phyloP scores from a whole-genome alignment of 83 land plant genomes.

The Picea abies region DNA sequence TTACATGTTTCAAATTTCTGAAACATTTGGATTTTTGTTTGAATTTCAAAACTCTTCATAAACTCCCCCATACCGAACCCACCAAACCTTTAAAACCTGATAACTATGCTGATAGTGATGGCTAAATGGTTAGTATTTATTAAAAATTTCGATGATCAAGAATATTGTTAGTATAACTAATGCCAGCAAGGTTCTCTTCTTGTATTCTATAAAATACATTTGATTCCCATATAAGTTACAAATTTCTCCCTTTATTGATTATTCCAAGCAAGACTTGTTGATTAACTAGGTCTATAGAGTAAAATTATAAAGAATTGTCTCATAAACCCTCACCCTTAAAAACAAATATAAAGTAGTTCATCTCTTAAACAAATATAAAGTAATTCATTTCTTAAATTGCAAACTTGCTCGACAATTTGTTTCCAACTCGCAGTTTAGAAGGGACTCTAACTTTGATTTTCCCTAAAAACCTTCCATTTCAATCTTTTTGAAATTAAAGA shows the following conservation, averaged over 20 bases:
- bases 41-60: no score
- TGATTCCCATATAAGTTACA: not conserved
- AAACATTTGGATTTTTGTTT: no score
- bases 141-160: no score
- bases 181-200: not conserved
- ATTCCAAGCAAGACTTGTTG: not conserved
- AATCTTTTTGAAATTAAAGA: not conserved
- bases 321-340: not conserved
- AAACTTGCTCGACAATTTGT: not conserved
- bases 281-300: not conserved
- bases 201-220: not conserved
- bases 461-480: not conserved
- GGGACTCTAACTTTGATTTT: not conserved
- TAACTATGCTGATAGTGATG: no score
- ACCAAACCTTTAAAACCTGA: no score
- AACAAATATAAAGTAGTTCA: no score
- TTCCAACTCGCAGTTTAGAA: not conserved
- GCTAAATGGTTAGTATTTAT: no score
- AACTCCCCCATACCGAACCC: no score
- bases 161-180: not conserved
- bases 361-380: not conserved
- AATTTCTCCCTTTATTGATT: not conserved
- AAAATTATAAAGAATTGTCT: not conserved
- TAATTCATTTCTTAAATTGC: not conserved
- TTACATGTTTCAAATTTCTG: no score